Percentiles rank a stretch among this genome's conserved stretches.
phyloP scores from a whole-genome alignment of 768 basidiomycete species.

The Gelatoporia subvermispora region DNA sequence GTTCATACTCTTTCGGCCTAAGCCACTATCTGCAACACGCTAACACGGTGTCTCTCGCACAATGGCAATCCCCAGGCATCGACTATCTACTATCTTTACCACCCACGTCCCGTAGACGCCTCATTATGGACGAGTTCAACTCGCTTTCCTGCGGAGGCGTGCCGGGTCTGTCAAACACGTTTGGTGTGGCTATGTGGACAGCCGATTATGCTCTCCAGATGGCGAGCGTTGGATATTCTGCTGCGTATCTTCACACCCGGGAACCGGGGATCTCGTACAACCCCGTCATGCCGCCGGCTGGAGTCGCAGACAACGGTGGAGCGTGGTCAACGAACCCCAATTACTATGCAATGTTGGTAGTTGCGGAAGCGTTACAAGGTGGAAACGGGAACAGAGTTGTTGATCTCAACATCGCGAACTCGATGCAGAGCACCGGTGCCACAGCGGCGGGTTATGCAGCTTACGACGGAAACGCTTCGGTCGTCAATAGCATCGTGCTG shows the following conservation, averaged over 20 bases:
- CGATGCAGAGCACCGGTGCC: constrained; percentile 30
- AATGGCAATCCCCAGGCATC: constrained; percentile 46
- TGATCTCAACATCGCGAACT: constrained; percentile 41
- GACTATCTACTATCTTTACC: constrained; percentile 26
- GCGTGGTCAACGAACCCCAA: constrained; percentile 46
- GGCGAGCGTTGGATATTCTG: constrained; percentile 43
- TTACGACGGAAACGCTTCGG: constrained; percentile 46
- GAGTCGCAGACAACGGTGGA: constrained; percentile 19
- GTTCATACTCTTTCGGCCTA: constrained; percentile 30
- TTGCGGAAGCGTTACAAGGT: constrained; percentile 40
- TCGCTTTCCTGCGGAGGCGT: constrained; percentile 50
- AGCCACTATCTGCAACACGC: constrained; percentile 43
- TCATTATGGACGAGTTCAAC: constrained; percentile 54
- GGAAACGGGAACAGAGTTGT: constrained; percentile 38
- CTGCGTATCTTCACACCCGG: constrained; percentile 49
- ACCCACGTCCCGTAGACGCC: constrained; percentile 27
- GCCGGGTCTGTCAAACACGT: constrained; percentile 44
- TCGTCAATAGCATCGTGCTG: constrained; percentile 38
- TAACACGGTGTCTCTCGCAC: constrained; percentile 35
- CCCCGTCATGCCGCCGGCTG: constrained; percentile 39
- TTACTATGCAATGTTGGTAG: constrained; percentile 45
- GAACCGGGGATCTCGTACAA: constrained; percentile 52
- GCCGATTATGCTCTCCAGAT: constrained; percentile 50
- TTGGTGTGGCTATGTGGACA: constrained; percentile 48
- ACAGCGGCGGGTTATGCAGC: constrained; percentile 52